Percentiles rank a stretch among this genome's conserved stretches.
Evolutionary conservation across 768 basidiomycete species (phyloP).

Genomic region (Hemileccinum rubropunctum): DNA sequence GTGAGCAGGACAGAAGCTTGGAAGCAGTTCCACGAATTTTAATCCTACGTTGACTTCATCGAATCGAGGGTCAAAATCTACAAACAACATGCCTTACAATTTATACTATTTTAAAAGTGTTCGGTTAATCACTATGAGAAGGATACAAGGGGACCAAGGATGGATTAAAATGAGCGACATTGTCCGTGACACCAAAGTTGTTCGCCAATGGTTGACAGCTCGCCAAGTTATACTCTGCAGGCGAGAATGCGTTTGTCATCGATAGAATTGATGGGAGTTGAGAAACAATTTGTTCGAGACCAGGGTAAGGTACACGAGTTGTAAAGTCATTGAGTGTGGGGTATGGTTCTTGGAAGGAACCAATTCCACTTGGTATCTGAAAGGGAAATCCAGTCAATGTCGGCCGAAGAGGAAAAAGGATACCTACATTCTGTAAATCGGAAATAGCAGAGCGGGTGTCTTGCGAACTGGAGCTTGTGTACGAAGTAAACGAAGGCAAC

Average conservation of each 20-base stretch:
- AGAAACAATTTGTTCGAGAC: conserved; percentile 3
- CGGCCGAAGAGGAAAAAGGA: neutral
- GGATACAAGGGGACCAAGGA: conserved; percentile 1
- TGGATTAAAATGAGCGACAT: conserved; percentile 1
- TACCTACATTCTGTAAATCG: conserved; percentile 32
- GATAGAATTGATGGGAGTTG: neutral
- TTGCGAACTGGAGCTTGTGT: neutral
- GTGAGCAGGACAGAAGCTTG: neutral
- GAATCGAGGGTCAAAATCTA: neutral
- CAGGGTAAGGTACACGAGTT: neutral
- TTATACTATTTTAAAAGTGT: neutral
- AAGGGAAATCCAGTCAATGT: conserved; percentile 4
- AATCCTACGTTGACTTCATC: too few relatives aligned
- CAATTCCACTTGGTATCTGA: conserved; percentile 28
- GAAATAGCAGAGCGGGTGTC: neutral
- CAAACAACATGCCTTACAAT: too few relatives aligned
- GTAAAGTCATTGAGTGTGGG: neutral
- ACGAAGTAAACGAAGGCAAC: conserved; percentile 16
- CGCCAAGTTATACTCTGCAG: neutral
- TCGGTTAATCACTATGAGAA: neutral
- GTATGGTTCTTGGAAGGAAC: conserved; percentile 8
- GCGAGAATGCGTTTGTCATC: neutral
- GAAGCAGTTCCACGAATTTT: neutral
- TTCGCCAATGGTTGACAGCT: neutral
- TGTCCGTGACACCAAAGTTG: neutral